These are phyloP conservation scores for Moniliophthora roreri DNA, from an alignment of 1,284 basidiomycete genomes.

Conservation along the genomic window DNA sequence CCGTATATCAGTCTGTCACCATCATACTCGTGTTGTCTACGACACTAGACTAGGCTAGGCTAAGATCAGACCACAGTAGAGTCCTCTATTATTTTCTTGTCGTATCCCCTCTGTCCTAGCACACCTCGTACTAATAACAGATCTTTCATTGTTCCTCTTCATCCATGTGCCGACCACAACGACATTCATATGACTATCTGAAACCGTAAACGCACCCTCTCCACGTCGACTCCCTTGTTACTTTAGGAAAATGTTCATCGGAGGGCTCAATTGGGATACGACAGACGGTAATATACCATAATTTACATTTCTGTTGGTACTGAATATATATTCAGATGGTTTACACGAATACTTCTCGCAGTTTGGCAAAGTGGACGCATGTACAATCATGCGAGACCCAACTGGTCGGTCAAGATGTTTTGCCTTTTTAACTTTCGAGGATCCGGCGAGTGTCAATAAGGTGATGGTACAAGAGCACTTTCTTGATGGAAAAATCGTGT, in stretches of 20 bases:
- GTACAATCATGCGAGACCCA: constrained; percentile 94
- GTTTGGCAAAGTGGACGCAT: constrained; percentile 90
- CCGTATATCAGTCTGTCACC: constrained; percentile 50
- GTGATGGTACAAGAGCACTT: constrained; percentile 90
- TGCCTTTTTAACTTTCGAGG: constrained; percentile 91
- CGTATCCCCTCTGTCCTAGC: constrained; percentile 67
- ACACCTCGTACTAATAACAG: constrained; percentile 77
- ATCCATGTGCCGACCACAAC: constrained; percentile 34
- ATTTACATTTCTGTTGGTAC: constrained; percentile 34
- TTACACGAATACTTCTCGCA: constrained; percentile 85
- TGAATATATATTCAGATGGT: constrained; percentile 31
- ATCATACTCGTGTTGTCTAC: constrained; percentile 60
- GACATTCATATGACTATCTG: constrained; percentile 14
- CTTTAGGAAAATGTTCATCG: constrained; percentile 95
- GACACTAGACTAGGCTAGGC: constrained; percentile 71
- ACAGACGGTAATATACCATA: constrained; percentile 76
- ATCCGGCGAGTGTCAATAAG: constrained; percentile 83
- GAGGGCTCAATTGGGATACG: constrained; percentile 96
- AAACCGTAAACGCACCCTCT: constrained; percentile 19
- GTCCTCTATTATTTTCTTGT: constrained; percentile 60
- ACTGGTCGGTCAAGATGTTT: constrained; percentile 90
- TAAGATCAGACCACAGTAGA: constrained; percentile 71
- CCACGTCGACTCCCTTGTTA: constrained; percentile 25
- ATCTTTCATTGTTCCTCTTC: constrained; percentile 21
- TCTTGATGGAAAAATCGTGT: constrained; percentile 91